A percentile compares a stretch with the other conserved stretches of the same genome.
Conservation (phyloP, 1,284 basidiomycete genomes). For the Tilletia walkeri region DNA sequence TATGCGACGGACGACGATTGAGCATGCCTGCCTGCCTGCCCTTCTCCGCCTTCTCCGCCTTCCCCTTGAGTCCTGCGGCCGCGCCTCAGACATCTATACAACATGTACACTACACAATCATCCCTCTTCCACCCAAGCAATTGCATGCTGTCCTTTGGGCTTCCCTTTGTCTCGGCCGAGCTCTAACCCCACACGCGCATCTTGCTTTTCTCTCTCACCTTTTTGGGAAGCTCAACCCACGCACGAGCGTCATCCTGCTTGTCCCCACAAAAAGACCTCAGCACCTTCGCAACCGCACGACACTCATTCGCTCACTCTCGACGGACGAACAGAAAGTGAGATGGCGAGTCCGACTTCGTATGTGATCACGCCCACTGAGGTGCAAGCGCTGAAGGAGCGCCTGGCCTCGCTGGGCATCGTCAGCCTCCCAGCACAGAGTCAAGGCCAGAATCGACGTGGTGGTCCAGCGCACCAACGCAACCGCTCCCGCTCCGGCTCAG, state of each 20-base stretch:
- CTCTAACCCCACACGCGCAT: too few species aligned
- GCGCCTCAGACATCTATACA: too few species aligned
- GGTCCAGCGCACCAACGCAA: neutral
- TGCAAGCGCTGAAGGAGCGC: constrained; percentile 10
- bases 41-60: neutral
- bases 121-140: too few species aligned
- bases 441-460: neutral
- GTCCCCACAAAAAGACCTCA: too few species aligned
- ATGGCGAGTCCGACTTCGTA: constrained; percentile 12
- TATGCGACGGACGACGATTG: constrained; percentile 19
- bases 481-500: constrained; percentile 10
- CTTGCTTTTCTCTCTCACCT: too few species aligned
- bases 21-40: neutral
- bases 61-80: too few species aligned
- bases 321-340: neutral
- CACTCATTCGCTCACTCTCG: neutral
- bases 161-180: too few species aligned
- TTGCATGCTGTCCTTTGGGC: too few species aligned
- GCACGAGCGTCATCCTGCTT: too few species aligned
- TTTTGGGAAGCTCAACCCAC: too few species aligned
- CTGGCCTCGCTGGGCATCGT: constrained; percentile 15
- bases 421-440: neutral
- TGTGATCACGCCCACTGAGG: constrained; percentile 8
- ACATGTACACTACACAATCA: too few species aligned
- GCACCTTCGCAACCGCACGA: neutral